Conservation (phyloP, 1,139 yeast genomes). For the Zygoascus hellenicus region DNA sequence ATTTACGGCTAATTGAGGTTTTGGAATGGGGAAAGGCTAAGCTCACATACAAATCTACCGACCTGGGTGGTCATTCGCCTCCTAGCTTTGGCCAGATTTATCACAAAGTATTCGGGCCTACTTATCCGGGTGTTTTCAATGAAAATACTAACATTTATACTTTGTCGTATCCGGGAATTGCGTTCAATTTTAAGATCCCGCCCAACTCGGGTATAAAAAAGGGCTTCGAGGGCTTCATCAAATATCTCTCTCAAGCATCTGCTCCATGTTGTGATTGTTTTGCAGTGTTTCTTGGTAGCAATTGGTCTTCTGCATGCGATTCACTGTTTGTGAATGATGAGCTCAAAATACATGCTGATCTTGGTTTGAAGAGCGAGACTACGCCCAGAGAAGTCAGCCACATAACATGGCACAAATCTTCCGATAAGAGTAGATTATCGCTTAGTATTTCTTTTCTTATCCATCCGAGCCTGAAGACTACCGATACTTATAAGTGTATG, state of each 20-base stretch:
- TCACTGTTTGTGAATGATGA: too few species aligned
- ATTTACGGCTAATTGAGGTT: constrained; percentile 26
- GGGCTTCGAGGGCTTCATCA: constrained; percentile 13
- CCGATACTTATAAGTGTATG: constrained; percentile 13
- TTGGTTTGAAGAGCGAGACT: too few species aligned
- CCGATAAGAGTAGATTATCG: neutral
- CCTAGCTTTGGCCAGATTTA: constrained; percentile 27
- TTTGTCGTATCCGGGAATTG: constrained; percentile 32
- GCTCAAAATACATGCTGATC: too few species aligned
- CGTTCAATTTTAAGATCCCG: constrained; percentile 25
- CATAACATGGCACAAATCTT: too few species aligned
- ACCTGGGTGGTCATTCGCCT: constrained; percentile 23
- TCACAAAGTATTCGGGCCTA: constrained; percentile 32
- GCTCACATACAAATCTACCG: constrained; percentile 26
- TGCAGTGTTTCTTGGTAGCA: constrained; percentile 28
- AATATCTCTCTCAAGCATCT: constrained; percentile 16
- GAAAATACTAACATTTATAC: constrained; percentile 18
- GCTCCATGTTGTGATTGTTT: constrained; percentile 25
- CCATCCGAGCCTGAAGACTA: constrained; percentile 16
- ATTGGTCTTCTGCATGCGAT: constrained; percentile 26
- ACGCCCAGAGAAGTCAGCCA: neutral
- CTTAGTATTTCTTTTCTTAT: constrained; percentile 17
- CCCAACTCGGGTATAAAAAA: constrained; percentile 5
- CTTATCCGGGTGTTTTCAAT: constrained; percentile 28
- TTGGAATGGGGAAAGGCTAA: constrained; percentile 25